Evolutionary conservation across 2,329 filamentous ascomycete species (phyloP), one percentile per base, ranked within the genome.

Genomic region (Clarireedia paspali): DNA sequence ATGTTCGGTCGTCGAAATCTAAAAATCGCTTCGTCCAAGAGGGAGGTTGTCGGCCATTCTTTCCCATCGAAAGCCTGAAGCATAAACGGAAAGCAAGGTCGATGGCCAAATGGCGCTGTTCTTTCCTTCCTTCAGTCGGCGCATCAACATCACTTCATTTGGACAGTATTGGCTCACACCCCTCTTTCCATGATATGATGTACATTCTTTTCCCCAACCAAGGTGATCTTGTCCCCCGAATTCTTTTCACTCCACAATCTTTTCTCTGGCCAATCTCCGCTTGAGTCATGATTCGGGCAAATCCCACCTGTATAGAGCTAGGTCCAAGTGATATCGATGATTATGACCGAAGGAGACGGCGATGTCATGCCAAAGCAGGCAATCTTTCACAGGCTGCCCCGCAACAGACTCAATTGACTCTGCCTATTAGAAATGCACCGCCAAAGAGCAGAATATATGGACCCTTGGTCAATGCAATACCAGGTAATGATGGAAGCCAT

Each of bases 281-380:
- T 42, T 17, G 6, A 50, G 26, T 15, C 17, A 68, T 68, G 66
- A 64, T 68, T 57, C 65, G 66, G 12, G 52, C 64, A 10, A 57
- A 60, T 15, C 58, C 63, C 12, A 62, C 64, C 15, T 50, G 57
- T 27, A 66, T 68, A 52, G 47, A 50, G 17, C 47, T 67, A 12
- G 61, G 62, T 17, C 57, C 53, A 30, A 59, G 59, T 27, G 66
- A 68, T 55, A 39, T 68, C 7, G 53, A 50, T 42, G 64, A 67
- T 39, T 67, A 60, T 27, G 60, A 65, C 6, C 58, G 53, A 48
- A 64, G 65, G 44, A 51, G 47, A 50, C 47, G 40, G 20, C 50
- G 17, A 39, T 6, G 30, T 10, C 12, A 49, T 42, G 39, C 30
- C 30, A 34, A 42, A 42, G 15, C 39, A 42, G 9, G 15, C 39